Base-by-base conservation (phyloP, 2,329 filamentous ascomycete species). In the Cladosporium colombiae region DNA sequence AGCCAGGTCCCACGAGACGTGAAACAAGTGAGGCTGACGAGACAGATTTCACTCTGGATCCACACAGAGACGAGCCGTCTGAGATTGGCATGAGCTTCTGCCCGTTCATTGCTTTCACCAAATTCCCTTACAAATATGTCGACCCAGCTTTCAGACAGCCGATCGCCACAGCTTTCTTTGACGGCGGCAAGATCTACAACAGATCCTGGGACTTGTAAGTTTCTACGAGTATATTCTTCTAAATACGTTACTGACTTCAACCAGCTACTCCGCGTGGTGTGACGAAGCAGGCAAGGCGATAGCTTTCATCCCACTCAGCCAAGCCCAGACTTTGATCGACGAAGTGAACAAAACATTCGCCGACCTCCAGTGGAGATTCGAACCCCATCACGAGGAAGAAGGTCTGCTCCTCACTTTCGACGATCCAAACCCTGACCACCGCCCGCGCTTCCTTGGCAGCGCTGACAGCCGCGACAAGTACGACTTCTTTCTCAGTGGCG, bases 151-250 rank as follows among this genome's bases (percentile, higher is more conserved):
- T 73, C 64, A 70, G 70, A 65, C 66, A 90, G 86, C 72, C 78
- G 72, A 68, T 83, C 77, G 73, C 82, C 71, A 69, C 85, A 80
- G 76, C 70, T 71, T 83, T 85, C 75, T 92, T 91, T 70, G 81
- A 85, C 37, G 73, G 75, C 3, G 84, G 79, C 31, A 81, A 91
- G 59, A 81, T 90, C 69, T 86, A 85, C 71, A 78, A 81, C 2
- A 83, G 86, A 66, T 73, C 80, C 13, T 97, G 93, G 93, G 88
- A 94, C 68, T 80, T 96, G 91, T 95, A 82, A 83, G 89, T 83
- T 62, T 23, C 21, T n/a, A n/a, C n/a, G n/a, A n/a, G n/a, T n/a
- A n/a, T n/a, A n/a, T n/a, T n/a, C n/a, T n/a, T n/a, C n/a, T n/a
- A n/a, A n/a, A n/a, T n/a, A 11, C 61, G 16, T 33, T 63, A 52